Evolutionary conservation across 768 basidiomycete genomes (phyloP).

Genomic region (Candolleomyces eurysporus): DNA sequence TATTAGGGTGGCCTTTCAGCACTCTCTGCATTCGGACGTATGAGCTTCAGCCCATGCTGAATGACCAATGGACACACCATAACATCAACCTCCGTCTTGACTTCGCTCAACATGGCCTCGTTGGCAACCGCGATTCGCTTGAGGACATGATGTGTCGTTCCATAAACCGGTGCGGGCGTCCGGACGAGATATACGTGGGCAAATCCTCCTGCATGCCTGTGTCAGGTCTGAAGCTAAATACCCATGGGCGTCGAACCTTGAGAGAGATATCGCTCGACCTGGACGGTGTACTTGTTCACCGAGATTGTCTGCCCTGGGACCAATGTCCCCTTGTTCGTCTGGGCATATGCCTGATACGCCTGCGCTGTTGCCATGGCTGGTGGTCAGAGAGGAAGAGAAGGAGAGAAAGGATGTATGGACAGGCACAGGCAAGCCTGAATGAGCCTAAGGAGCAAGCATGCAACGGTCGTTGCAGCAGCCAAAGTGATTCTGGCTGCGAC

Average conservation of each 20-base stretch:
- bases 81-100: conserved; percentile 97
- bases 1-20: conserved; percentile 90
- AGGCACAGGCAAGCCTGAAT: conserved; percentile 8
- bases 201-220: conserved; percentile 73
- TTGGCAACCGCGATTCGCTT: conserved; percentile 94
- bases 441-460: conserved; percentile 4
- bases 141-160: conserved; percentile 92
- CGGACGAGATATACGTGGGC: conserved; percentile 96
- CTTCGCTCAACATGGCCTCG: conserved; percentile 87
- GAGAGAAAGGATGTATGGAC: neutral
- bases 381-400: neutral
- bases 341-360: conserved; percentile 45
- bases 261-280: conserved; percentile 91
- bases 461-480: neutral
- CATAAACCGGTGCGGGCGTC: conserved; percentile 82
- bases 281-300: conserved; percentile 87
- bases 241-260: conserved; percentile 62
- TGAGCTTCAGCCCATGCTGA: conserved; percentile 24
- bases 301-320: conserved; percentile 82
- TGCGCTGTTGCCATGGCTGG: conserved; percentile 50
- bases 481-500: conserved; percentile 1
- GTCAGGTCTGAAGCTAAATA: conserved; percentile 12
- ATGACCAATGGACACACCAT: conserved; percentile 64
- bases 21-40: conserved; percentile 58
- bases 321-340: conserved; percentile 66